Base-by-base conservation (phyloP, 2,329 filamentous ascomycete genomes). In the Sporothrix pseudoabietina region DNA sequence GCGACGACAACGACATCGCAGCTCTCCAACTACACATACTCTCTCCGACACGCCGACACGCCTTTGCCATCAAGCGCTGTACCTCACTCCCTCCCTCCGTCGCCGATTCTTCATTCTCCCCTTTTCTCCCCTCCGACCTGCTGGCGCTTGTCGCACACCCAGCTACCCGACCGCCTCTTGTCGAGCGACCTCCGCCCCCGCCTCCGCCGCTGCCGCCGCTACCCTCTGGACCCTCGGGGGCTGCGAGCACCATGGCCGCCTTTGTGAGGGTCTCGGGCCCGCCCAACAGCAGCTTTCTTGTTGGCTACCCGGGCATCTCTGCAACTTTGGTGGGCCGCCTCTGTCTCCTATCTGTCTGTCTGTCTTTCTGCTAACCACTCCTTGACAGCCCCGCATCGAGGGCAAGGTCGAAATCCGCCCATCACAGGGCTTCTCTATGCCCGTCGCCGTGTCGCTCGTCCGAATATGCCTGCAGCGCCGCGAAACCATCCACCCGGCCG, bases 341-440 rank as follows among this genome's bases (percentile, higher is more conserved):
- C 26, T 26, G 26, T 26, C 2, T 2, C 26, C 26, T 26, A 26
- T 26, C 26, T 26, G 26, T 26, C 26, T 26, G 26, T 26, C 26
- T 93, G 65, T 63, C 41, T 30, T 44, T 5, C 26, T 30, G 12
- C 47, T 35, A 52, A 30, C 10, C 22, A 12, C n/a, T 8, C n/a
- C 39, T 4, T 54, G 19, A 8, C 80, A 98, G 94, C 96, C 96
- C 79, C 92, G 96, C 80, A 95, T 99, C 84, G 95, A 98, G 86
- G 96, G 96, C 78, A 97, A 96, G 81, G 96, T 99, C 80, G 96
- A 98, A 84, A 96, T 99, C 78, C 90, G 96, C 75, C 96, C 96
- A 57, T 90, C 90, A 72, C 87, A 91, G 75, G 95, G 96, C 75
- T 91, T 92, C 78, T 95, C 94, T 22, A 94, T 94, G 78, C 94